These are phyloP conservation scores for Pelagomonas calceolata DNA, from an alignment of 108 stramenopile species.

Conservation along the genomic window DNA sequence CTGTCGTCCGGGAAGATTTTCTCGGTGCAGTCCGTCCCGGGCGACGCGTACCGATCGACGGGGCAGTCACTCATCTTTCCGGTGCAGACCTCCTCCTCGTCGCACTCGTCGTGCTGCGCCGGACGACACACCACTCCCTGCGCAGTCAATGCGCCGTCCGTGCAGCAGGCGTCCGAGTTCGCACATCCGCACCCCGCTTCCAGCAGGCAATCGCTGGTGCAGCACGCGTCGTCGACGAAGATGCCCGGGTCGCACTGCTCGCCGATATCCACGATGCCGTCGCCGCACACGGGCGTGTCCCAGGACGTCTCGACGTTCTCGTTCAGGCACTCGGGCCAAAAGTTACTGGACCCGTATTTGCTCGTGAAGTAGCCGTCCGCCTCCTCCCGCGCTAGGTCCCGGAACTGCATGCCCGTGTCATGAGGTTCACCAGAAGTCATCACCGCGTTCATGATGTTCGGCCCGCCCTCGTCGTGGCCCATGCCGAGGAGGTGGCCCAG, in stretches of 20 bases:
- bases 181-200: background rate
- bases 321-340: background rate
- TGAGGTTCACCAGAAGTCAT: background rate
- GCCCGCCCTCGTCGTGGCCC: conserved; percentile 4
- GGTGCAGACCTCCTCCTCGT: background rate
- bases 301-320: background rate
- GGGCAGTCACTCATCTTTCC: background rate
- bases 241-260: background rate
- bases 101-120: background rate
- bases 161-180: background rate
- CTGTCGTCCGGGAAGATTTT: too few species aligned
- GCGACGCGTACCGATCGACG: background rate
- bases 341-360: background rate
- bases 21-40: background rate
- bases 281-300: background rate
- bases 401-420: background rate
- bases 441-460: background rate
- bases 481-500: conserved; percentile 12
- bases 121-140: background rate
- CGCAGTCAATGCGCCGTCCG: background rate
- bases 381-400: background rate
- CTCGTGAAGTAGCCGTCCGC: background rate
- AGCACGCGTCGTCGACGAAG: background rate
- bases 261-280: background rate
- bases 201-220: background rate